Evolutionary conservation across 129 eudicot genomes (phyloP), one percentile per base, ranked within the genome.

Genomic region (Smallanthus sonchifolius): DNA sequence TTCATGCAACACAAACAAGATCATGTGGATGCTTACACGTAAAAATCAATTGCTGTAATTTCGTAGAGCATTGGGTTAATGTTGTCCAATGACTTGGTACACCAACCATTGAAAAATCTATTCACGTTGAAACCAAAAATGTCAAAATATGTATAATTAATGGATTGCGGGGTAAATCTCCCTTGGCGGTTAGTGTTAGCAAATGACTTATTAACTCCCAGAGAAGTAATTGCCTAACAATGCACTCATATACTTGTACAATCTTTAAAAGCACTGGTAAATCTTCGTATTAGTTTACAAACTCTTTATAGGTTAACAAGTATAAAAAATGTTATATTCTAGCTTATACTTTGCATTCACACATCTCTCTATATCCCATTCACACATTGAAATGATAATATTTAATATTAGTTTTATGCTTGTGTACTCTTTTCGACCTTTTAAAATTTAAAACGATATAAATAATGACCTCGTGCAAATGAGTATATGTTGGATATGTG

Each of bases 311-410:
- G 48, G 24, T 15, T 34, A 9, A 65, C 4, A 8, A 38, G 34
- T 44, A 11, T 1, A 66, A 16, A 66, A 7, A 2, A 64, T 17
- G 15, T 66, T 9, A 10, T 19, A 8, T 66, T 30, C 16, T 66
- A 42, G 71, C 54, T 40, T 66, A 66, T 66, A 17, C 71, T 66
- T 66, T 1, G 71, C 73, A 68, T 30, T 24, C 14, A 3, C 65
- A n/a, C 13, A 43, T 34, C 59, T 68, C 55, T 45, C 67, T 44
- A 3, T 37, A 3, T 43, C 4, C 30, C 30, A n/a, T n/a, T n/a
- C n/a, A n/a, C n/a, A n/a, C n/a, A n/a, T n/a, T n/a, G n/a, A n/a
- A n/a, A n/a, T n/a, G 7, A 32, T 59, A 47, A 32, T 68, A 3
- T 52, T 17, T 52, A n/a, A n/a, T 6, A 52, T 0, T n/a, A 5